A percentile compares a stretch with the other conserved stretches of the same genome.
These are phyloP conservation scores for Musa acuminata DNA, from an alignment of 176 grass and related monocot genomes.

Conservation along the genomic window DNA sequence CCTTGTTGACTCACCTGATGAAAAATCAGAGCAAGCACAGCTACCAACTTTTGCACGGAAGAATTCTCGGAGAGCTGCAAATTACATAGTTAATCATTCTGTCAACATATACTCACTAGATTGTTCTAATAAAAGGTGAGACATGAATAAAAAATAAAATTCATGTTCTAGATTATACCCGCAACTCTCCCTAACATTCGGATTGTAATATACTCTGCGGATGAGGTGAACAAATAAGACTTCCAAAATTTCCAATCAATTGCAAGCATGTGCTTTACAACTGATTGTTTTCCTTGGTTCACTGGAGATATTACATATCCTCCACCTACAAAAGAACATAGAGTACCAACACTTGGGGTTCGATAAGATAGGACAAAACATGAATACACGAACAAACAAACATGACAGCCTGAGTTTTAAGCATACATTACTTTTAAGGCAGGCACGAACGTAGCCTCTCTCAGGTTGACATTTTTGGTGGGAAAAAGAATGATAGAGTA, in stretches of 20 bases:
- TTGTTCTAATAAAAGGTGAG: neutral
- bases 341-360: neutral
- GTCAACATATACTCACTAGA: neutral
- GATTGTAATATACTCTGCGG: constrained; percentile 25
- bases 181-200: constrained; percentile 28
- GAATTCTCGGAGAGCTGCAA: constrained; percentile 76
- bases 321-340: constrained; percentile 18
- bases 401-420: constrained; percentile 11
- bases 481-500: constrained; percentile 25
- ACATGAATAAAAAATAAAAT: neutral
- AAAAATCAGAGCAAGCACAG: constrained; percentile 61
- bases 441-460: constrained; percentile 21
- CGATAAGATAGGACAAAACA: neutral
- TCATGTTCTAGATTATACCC: neutral
- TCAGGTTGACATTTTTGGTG: constrained; percentile 19
- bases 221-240: constrained; percentile 26
- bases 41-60: constrained; percentile 81
- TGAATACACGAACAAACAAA: neutral
- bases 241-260: constrained; percentile 32
- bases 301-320: constrained; percentile 30
- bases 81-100: constrained; percentile 12
- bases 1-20: constrained; percentile 60
- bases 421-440: constrained; percentile 39
- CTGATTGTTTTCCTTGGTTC: constrained; percentile 28
- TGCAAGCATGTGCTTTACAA: constrained; percentile 30